Evolutionary conservation across 371 early-diverging fungal species (phyloP).

Genomic region (Rhizopus microsporus): DNA sequence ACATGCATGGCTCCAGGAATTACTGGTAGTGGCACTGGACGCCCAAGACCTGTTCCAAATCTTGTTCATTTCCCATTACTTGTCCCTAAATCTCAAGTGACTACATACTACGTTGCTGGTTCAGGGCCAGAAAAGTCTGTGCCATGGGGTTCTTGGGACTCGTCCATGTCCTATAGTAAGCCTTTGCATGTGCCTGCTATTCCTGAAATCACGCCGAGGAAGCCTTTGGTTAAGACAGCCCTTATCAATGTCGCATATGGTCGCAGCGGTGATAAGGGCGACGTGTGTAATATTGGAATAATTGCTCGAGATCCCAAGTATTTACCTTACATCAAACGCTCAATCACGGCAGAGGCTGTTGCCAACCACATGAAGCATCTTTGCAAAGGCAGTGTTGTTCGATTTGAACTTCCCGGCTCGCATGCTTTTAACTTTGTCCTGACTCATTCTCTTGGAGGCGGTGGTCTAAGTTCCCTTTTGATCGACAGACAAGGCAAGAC

Average conservation of each 20-base stretch:
- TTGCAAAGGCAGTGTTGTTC: constrained; percentile 62
- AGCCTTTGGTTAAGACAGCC: constrained; percentile 42
- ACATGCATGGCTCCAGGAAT: constrained; percentile 81
- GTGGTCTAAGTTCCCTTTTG: constrained; percentile 67
- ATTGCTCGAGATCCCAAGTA: constrained; percentile 66
- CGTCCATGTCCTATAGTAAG: constrained; percentile 13
- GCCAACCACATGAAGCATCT: constrained; percentile 67
- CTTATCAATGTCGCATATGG: constrained; percentile 69
- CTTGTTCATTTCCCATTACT: constrained; percentile 69
- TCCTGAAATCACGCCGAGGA: constrained; percentile 27
- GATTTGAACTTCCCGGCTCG: constrained; percentile 68
- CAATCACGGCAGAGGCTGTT: constrained; percentile 48
- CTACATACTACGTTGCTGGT: constrained; percentile 49
- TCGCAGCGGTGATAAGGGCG: constrained; percentile 79
- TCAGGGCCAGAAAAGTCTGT: constrained; percentile 20
- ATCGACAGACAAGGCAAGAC: constrained; percentile 79
- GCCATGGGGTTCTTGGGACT: constrained; percentile 42
- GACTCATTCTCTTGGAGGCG: constrained; percentile 69
- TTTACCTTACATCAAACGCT: constrained; percentile 53
- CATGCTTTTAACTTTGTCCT: constrained; percentile 74
- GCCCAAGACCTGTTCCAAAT: constrained; percentile 67
- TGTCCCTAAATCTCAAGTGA: constrained; percentile 56
- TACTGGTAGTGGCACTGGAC: constrained; percentile 62
- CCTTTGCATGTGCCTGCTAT: constrained; percentile 30
- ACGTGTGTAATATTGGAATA: constrained; percentile 71